Conservation (phyloP, 148 eudicot genomes). For the Nepenthes gracilis region DNA sequence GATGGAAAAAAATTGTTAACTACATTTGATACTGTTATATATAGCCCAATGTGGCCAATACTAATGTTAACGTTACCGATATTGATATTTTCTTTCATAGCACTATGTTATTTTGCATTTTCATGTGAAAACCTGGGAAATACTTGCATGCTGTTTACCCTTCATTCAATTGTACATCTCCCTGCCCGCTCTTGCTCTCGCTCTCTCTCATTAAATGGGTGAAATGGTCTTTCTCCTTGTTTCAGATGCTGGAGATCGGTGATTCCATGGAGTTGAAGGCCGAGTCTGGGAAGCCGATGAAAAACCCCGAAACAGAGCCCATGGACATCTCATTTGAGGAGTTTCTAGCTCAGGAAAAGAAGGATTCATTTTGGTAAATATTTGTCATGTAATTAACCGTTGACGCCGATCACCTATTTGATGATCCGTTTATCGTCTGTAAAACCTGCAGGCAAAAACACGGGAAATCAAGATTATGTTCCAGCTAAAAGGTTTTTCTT, state of each 20-base stretch:
- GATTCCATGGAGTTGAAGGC: constrained; percentile 41
- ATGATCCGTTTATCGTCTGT: background rate
- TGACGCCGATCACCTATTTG: background rate
- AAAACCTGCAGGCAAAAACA: constrained; percentile 49
- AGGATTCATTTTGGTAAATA: constrained; percentile 55
- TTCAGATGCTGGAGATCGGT: constrained; percentile 52
- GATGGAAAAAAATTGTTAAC: no score
- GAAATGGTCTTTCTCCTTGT: background rate
- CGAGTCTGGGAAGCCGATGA: constrained; percentile 24
- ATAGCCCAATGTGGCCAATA: no score
- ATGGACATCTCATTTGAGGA: constrained; percentile 59
- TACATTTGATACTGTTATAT: no score
- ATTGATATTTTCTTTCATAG: no score
- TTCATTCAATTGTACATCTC: no score
- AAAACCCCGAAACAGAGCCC: constrained; percentile 25
- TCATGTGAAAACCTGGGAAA: no score
- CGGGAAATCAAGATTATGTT: constrained; percentile 27
- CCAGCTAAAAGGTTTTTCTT: constrained; percentile 14
- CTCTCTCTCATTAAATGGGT: no score
- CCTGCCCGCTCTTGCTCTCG: no score
- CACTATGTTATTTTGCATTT: no score
- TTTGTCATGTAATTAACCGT: background rate
- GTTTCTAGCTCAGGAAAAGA: constrained; percentile 56
- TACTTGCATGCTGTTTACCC: no score
- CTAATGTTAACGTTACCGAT: no score